Evolutionary conservation across 179 eudicot species (phyloP), one percentile per base, ranked within the genome.

Genomic region (Pouteria campechiana): DNA sequence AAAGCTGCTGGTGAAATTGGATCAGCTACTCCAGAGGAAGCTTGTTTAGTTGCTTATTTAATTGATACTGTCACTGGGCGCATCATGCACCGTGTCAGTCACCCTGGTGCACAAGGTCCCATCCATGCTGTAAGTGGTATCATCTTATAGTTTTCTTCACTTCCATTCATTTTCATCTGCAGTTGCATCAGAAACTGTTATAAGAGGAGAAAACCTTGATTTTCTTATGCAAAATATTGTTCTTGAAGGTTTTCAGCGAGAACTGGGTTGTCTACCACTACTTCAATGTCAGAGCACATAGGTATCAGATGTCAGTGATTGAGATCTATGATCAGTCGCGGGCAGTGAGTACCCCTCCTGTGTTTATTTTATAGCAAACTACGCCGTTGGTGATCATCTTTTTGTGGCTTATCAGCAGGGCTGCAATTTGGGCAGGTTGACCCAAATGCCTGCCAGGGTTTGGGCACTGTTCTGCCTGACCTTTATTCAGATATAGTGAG

Each of bases 221-320:
- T 34, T 25, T 10, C 7, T 31, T 39, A 14, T 34, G 19, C 0
- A 2, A 2, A 28, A 20, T 10, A 21, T 34, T 37, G 37, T 31
- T 8, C 32, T 2, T 75, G 69, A 50, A 93, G 99, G 97, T 88
- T 47, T 76, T 93, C 53, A 83, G 99, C 57, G 99, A 93, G 77
- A 93, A 88, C 55, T 93, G 99, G 99, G 87, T 93, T 61, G 93
- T 88, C 65, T 93, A 93, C 72, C 99, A 93, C 77, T 88, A 88
- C 64, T 93, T 93, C 57, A 93, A 88, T 61, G 79, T 93, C 49
- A 74, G 81, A 68, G 95, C 99, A 44, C 96, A 93, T 59, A 72
- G 99, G 60, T 81, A 80, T 55, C 96, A 93, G 73, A 93, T 93
- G 95, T 78, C 99, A 52, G 99, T 93, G 59, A 88, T 81, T 78